phyloP scores from a whole-genome alignment of 345 rosid genomes.

The Laguncularia racemosa region DNA sequence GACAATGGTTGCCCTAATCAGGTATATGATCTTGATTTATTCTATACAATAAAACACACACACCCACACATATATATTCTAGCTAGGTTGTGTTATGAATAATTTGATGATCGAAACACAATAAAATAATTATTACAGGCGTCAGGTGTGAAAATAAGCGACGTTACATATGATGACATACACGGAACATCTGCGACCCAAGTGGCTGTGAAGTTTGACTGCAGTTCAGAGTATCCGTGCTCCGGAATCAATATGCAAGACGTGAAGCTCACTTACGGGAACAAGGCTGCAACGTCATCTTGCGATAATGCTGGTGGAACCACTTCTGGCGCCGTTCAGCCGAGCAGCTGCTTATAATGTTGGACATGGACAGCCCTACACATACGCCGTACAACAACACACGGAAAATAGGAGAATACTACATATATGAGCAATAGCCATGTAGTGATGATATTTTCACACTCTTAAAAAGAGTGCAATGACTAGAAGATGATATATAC shows the following conservation, averaged over 20 bases:
- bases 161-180: constrained; percentile 48
- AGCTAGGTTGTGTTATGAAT: too few species aligned
- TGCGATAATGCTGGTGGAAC: constrained; percentile 50
- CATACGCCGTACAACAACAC: too few species aligned
- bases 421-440: too few species aligned
- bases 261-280: constrained; percentile 39
- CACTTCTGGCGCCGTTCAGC: constrained; percentile 32
- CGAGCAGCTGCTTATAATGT: constrained; percentile 30
- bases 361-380: too few species aligned
- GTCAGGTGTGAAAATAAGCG: constrained; percentile 56
- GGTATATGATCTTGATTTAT: constrained; percentile 18
- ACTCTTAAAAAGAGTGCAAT: too few species aligned
- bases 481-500: too few species aligned
- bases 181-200: constrained; percentile 56
- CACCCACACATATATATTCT: too few species aligned
- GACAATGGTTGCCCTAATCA: constrained; percentile 29
- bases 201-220: constrained; percentile 56
- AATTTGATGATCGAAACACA: too few species aligned
- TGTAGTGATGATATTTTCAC: too few species aligned
- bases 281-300: constrained; percentile 36
- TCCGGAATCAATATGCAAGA: constrained; percentile 36
- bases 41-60: too few species aligned
- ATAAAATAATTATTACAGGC: constrained; percentile 17
- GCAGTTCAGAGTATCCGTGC: constrained; percentile 54
- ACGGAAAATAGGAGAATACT: too few species aligned